Evolutionary conservation across 495 filamentous ascomycete genomes (phyloP), one percentile per base, ranked within the genome.

Genomic region (Penicillium parvum): DNA sequence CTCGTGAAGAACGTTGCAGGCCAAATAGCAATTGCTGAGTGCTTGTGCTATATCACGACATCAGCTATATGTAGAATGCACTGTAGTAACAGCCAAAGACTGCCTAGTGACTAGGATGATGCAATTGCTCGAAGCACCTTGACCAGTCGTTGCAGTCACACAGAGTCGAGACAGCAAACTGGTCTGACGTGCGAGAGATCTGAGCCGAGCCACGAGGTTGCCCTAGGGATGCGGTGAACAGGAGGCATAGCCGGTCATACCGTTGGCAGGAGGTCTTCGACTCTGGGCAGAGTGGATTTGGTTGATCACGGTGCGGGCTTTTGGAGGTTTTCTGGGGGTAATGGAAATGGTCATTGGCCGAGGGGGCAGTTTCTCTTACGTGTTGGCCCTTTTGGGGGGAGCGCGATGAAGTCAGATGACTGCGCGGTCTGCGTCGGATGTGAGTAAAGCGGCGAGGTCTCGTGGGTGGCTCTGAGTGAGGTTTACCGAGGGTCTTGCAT

Each of bases 341-440:
- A 53, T 54, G 46, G 36, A 57, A 60, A 56, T 32, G 27, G 22
- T 60, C n/a, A 67, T 64, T 69, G 62, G 66, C 35, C 27, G n/a
- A 7, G 2, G 3, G 2, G 3, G 17, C 33, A 44, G 49, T 71
- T 71, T 68, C 60, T 66, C 50, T 71, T 71, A 69, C 67, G 66
- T 71, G 52, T 58, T 37, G 48, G 43, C 45, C 49, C 50, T 28
- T 42, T 44, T 50, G 44, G 47, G 23, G 11, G 41, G 3, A 11
- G 30, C 11, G 16, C 11, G 41, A 21, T 16, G 27, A 18, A 36
- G 41, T 44, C 41, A 44, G 29, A 28, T 32, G 43, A 33, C 21
- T 33, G 17, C 5, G 5, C 27, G 3, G n/a, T 8, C 27, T 11
- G 12, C 26, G 41, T 19, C 41, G 32, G 41, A 10, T 19, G 5